Evolutionary conservation across 495 filamentous ascomycete species (phyloP).

Genomic region (Aspergillus cristatus): DNA sequence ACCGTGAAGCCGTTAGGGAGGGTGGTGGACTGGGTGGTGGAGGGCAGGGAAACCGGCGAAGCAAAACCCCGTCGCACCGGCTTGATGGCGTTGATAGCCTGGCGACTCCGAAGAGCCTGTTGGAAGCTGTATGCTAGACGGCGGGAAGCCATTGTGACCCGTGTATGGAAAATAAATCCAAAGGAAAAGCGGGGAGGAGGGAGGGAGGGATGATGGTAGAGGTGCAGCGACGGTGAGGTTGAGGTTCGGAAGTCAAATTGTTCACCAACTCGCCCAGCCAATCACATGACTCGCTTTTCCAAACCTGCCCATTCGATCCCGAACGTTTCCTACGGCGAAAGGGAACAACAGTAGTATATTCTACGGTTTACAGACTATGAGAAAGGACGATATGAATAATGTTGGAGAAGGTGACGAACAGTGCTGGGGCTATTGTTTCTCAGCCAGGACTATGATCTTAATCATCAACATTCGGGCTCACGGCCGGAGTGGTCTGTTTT

Average conservation of each 20-base stretch:
- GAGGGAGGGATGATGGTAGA: conserved; percentile 24
- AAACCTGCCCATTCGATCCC: conserved; percentile 31
- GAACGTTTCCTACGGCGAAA: conserved; percentile 22
- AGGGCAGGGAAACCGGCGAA: conserved; percentile 62
- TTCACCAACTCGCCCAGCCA: conserved; percentile 37
- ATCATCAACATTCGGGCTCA: too few species aligned
- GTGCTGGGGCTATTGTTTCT: too few species aligned
- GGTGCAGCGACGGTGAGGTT: conserved; percentile 26
- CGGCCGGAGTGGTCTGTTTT: too few species aligned
- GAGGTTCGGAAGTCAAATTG: conserved; percentile 46
- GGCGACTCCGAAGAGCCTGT: conserved; percentile 74
- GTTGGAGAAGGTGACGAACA: too few species aligned
- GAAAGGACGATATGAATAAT: too few species aligned
- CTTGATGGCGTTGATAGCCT: conserved; percentile 61
- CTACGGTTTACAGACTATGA: too few species aligned
- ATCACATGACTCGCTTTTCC: conserved; percentile 44
- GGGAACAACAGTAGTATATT: neutral
- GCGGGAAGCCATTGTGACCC: conserved; percentile 77
- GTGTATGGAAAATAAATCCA: conserved; percentile 10
- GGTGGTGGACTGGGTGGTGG: conserved; percentile 88
- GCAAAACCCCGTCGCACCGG: conserved; percentile 76
- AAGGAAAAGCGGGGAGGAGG: conserved; percentile 18
- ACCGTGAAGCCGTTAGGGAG: conserved; percentile 96
- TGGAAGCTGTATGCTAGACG: conserved; percentile 83
- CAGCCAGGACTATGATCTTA: too few species aligned